phyloP scores from a whole-genome alignment of 164 flowering plant species.

The Tetracentron sinense region DNA sequence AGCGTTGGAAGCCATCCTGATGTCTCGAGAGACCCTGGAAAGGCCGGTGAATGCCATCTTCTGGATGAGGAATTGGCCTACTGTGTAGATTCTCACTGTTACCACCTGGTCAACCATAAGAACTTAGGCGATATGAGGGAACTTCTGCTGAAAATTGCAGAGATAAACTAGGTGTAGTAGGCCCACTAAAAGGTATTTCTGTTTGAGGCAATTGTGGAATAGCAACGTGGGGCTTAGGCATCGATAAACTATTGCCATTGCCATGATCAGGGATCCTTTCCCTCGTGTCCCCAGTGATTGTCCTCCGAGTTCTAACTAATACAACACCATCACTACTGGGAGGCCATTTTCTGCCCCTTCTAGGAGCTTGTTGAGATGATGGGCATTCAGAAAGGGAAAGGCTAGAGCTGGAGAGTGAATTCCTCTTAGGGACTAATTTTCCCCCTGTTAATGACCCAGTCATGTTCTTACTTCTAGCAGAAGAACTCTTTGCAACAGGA shows the following conservation, averaged over 20 bases:
- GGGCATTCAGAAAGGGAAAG: slow-evolving; percentile 35
- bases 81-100: slow-evolving; percentile 28
- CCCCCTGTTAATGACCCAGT: slow-evolving; percentile 35
- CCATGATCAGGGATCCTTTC: slow-evolving; percentile 33
- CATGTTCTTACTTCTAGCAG: slow-evolving; percentile 46
- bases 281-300: slow-evolving; percentile 31
- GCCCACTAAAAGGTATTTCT: slow-evolving; percentile 18
- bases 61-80: slow-evolving; percentile 32
- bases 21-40: slow-evolving; percentile 26
- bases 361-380: slow-evolving; percentile 27
- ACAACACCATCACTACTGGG: slow-evolving; percentile 27
- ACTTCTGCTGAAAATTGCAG: slow-evolving; percentile 26
- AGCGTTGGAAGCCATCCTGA: slow-evolving; percentile 39
- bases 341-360: slow-evolving; percentile 36
- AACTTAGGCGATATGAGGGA: slow-evolving; percentile 19
- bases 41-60: slow-evolving; percentile 32
- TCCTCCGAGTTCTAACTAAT: slow-evolving; percentile 49
- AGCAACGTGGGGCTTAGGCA: slow-evolving; percentile 20
- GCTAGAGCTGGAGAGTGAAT: slow-evolving; percentile 9
- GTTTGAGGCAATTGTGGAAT: slow-evolving; percentile 24
- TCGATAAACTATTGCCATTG: slow-evolving; percentile 24
- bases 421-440: slow-evolving; percentile 11
- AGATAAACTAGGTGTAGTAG: slow-evolving; percentile 25
- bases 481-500: slow-evolving; percentile 53
- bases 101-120: slow-evolving; percentile 32